These are phyloP conservation scores for Bipolaris zeicola DNA, from an alignment of 2,329 filamentous ascomycete species.

Conservation along the genomic window DNA sequence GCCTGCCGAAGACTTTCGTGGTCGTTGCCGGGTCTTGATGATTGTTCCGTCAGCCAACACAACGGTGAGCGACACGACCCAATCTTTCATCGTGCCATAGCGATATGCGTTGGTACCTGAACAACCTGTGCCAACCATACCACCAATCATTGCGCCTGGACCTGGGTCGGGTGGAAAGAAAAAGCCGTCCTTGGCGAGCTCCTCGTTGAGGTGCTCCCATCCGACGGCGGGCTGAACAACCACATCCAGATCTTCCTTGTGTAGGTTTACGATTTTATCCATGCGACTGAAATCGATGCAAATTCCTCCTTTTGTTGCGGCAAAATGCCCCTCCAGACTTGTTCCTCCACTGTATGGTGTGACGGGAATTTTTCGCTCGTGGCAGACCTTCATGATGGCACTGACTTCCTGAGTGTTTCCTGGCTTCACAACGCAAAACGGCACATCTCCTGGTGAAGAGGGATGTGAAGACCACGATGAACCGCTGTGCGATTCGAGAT, in stretches of 20 bases:
- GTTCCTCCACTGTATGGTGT: constrained; percentile 88
- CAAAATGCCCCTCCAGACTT: constrained; percentile 86
- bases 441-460: constrained; percentile 49
- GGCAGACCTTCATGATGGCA: constrained; percentile 87
- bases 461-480: constrained; percentile 68
- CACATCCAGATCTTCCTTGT: constrained; percentile 70
- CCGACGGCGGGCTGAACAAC: constrained; percentile 71
- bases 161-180: constrained; percentile 94
- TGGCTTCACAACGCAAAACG: constrained; percentile 74
- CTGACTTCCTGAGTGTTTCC: constrained; percentile 80
- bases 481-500: constrained; percentile 63
- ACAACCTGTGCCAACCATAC: constrained; percentile 80
- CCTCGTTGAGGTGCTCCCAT: constrained; percentile 85
- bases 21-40: constrained; percentile 85
- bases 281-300: constrained; percentile 86
- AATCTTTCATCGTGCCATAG: constrained; percentile 94
- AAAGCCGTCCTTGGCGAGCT: constrained; percentile 71
- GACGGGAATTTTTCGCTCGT: constrained; percentile 78
- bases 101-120: constrained; percentile 87
- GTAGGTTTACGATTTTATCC: constrained; percentile 77
- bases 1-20: constrained; percentile 86
- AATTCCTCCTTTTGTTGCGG: constrained; percentile 79
- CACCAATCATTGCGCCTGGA: constrained; percentile 89
- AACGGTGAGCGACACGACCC: constrained; percentile 85
- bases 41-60: constrained; percentile 89